Percentiles rank a stretch among this genome's conserved stretches.
phyloP scores from a whole-genome alignment of 176 grass and related monocot species.

The Carex scoparia region DNA sequence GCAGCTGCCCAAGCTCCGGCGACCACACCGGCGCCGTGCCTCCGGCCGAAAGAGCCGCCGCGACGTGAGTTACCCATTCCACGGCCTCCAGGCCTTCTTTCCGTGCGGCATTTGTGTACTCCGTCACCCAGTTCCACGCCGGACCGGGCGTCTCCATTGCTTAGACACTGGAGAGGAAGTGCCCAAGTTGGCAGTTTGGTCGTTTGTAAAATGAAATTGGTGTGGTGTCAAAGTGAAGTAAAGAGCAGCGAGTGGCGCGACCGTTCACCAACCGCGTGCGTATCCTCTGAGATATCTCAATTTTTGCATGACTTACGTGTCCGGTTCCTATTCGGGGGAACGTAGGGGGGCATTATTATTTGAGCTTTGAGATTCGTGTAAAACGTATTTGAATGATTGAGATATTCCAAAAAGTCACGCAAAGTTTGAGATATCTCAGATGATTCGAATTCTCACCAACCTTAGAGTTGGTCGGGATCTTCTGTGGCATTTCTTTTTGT shows the following conservation, averaged over 20 bases:
- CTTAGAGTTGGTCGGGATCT: constrained; percentile 11
- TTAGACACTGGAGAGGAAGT: not conserved
- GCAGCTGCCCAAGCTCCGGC: constrained; percentile 51
- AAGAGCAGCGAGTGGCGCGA: not conserved
- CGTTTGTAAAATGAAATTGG: not conserved
- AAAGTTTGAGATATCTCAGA: too few species aligned
- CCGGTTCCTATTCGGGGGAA: too few species aligned
- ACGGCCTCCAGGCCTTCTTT: constrained; percentile 39
- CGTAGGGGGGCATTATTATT: too few species aligned
- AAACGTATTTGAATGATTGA: too few species aligned
- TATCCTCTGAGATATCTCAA: too few species aligned
- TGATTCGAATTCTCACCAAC: not conserved
- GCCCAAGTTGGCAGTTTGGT: not conserved
- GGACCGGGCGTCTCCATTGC: constrained; percentile 22
- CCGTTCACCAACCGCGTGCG: constrained; percentile 5
- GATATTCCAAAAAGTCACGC: too few species aligned
- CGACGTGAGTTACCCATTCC: constrained; percentile 53
- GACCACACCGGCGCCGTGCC: constrained; percentile 34
- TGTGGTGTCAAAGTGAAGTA: constrained; percentile 22
- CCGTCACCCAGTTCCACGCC: constrained; percentile 45
- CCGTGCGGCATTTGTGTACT: constrained; percentile 65
- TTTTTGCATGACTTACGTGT: too few species aligned
- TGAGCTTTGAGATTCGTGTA: too few species aligned
- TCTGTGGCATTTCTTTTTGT: not conserved
- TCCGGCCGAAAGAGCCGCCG: constrained; percentile 9